A percentile compares a stretch with the other conserved stretches of the same genome.
Conservation (phyloP, 192 early-diverging fungal species). For the Neocallimastix lanati region DNA sequence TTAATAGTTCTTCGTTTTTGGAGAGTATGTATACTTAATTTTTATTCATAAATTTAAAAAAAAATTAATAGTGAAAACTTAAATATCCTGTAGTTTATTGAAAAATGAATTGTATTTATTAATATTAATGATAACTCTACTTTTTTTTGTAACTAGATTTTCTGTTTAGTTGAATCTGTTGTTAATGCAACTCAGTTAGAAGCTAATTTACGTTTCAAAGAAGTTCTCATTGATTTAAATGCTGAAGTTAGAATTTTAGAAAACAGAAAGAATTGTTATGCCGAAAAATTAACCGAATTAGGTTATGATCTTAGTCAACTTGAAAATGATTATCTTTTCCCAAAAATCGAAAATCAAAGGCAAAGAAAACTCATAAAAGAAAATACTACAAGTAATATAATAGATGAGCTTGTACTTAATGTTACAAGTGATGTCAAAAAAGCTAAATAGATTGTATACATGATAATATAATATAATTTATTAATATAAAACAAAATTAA, state of each 20-base stretch:
- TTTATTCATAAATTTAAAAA: no score
- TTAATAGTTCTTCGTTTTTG: background rate
- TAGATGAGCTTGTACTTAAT: no score
- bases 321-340: background rate
- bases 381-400: background rate
- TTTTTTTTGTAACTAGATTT: background rate
- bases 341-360: background rate
- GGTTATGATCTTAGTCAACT: background rate
- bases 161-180: background rate
- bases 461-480: no score
- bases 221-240: background rate
- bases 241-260: background rate
- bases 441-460: no score
- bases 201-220: background rate
- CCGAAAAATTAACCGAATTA: background rate
- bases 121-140: no score
- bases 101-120: no score
- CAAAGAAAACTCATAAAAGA: background rate
- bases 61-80: no score
- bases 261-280: background rate
- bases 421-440: no score
- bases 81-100: no score
- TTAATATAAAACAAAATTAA: no score
- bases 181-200: background rate
- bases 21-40: background rate